phyloP scores from a whole-genome alignment of 805 yeast species.

The Yarrowia divulgata region DNA sequence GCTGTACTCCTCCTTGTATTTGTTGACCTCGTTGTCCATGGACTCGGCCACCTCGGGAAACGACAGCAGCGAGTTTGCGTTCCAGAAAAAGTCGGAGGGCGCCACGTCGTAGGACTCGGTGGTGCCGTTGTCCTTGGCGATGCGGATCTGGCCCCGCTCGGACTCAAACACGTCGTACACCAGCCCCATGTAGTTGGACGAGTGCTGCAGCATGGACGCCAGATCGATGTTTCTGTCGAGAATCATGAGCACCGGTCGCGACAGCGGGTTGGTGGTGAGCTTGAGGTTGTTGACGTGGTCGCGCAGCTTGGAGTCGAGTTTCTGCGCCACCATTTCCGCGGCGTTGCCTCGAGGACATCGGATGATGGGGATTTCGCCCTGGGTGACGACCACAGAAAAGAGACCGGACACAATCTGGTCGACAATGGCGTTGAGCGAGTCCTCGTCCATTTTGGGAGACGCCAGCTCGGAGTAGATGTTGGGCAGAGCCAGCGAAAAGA shows the following conservation, averaged over 20 bases:
- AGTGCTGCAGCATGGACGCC: constrained; percentile 92
- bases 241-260: constrained; percentile 78
- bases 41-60: constrained; percentile 99
- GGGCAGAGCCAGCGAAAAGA: constrained; percentile 78
- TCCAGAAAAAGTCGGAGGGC: constrained; percentile 94
- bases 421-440: constrained; percentile 70
- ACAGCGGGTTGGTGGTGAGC: constrained; percentile 50
- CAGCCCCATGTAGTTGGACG: constrained; percentile 97
- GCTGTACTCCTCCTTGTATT: constrained; percentile 85
- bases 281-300: constrained; percentile 82
- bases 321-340: constrained; percentile 90
- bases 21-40: constrained; percentile 81
- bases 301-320: constrained; percentile 80
- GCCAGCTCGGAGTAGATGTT: constrained; percentile 73
- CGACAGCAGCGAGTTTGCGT: constrained; percentile 79
- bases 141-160: constrained; percentile 74
- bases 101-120: constrained; percentile 81
- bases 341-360: constrained; percentile 94
- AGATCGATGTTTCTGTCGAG: constrained; percentile 90
- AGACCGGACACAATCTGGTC: constrained; percentile 79
- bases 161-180: constrained; percentile 89
- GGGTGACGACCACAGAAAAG: constrained; percentile 77
- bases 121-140: constrained; percentile 49
- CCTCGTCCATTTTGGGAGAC: constrained; percentile 75
- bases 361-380: constrained; percentile 83